These are phyloP conservation scores for Eucommia ulmoides DNA, from an alignment of 257 asterid genomes.

Conservation along the genomic window DNA sequence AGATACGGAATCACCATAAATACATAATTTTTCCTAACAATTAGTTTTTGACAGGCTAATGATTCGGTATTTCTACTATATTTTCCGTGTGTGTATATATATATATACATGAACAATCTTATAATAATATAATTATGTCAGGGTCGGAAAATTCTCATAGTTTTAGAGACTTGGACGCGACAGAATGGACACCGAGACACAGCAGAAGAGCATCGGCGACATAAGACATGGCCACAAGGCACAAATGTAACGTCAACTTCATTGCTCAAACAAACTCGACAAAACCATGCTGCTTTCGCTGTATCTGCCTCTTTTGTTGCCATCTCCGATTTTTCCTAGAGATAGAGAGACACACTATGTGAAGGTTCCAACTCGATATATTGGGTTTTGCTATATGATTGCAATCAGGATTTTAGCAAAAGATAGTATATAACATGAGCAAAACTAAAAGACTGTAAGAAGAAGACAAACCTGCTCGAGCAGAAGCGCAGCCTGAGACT, in stretches of 20 bases:
- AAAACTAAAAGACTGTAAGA: no score
- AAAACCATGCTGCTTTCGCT: slow-evolving; percentile 88
- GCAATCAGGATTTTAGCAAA: slow-evolving; percentile 1
- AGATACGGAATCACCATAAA: no score
- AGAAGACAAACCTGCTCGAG: slow-evolving; percentile 81
- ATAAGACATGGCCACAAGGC: slow-evolving; percentile 91
- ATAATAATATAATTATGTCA: no score
- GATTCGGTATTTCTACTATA: no score
- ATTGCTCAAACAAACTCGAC: slow-evolving; percentile 74
- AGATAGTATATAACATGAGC: no score
- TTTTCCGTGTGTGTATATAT: no score
- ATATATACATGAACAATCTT: no score
- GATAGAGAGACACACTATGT: no score
- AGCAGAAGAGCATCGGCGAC: slow-evolving; percentile 82
- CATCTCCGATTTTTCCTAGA: slow-evolving; percentile 74
- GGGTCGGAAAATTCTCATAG: slow-evolving; percentile 73
- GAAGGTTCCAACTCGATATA: no score
- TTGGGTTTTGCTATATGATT: no score
- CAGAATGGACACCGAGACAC: slow-evolving; percentile 97
- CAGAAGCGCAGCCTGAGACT: slow-evolving; percentile 74
- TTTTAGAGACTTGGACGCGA: slow-evolving; percentile 63
- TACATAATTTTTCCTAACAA: no score
- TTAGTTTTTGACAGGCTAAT: no score
- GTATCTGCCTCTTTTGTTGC: slow-evolving; percentile 94
- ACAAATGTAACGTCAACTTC: slow-evolving; percentile 73